Evolutionary conservation across 139 green algal genomes (phyloP).

Genomic region (Eudorina sp.): DNA sequence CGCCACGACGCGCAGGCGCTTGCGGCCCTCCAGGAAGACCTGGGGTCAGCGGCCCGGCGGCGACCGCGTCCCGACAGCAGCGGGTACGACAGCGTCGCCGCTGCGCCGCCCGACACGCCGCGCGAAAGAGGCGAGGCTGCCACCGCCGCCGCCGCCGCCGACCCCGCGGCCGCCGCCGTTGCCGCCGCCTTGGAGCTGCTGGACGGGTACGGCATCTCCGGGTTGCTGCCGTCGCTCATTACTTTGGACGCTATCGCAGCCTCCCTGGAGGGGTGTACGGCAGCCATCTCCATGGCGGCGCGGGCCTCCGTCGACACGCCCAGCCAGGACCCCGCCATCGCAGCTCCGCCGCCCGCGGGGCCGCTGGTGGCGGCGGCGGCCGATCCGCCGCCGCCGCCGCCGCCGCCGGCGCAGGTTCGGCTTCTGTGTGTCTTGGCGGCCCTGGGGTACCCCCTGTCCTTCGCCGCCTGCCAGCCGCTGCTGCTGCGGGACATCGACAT

Average conservation of each 20-base stretch:
- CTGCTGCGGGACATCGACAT: not conserved
- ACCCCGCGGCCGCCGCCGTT: not conserved
- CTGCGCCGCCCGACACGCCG: too few relatives aligned
- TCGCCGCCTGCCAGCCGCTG: not conserved
- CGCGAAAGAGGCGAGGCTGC: too few relatives aligned
- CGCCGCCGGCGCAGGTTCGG: not conserved
- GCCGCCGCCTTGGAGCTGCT: not conserved
- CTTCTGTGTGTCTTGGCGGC: not conserved
- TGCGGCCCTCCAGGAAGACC: too few relatives aligned
- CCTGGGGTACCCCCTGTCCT: constrained; percentile 7
- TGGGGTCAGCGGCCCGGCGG: too few relatives aligned
- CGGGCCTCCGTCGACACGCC: not conserved
- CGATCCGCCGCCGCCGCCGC: too few relatives aligned
- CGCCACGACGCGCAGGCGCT: too few relatives aligned
- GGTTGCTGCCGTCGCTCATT: not conserved
- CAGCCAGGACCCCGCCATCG: not conserved
- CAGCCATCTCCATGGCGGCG: not conserved
- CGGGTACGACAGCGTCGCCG: too few relatives aligned
- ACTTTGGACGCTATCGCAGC: not conserved
- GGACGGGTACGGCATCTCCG: not conserved
- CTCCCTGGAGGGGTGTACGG: too few relatives aligned
- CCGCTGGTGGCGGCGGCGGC: too few relatives aligned
- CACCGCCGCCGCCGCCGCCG: too few relatives aligned
- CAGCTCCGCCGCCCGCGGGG: too few relatives aligned
- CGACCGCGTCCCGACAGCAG: too few relatives aligned